Evolutionary conservation across 495 filamentous ascomycete species (phyloP).

Genomic region (Echria macrotheca): DNA sequence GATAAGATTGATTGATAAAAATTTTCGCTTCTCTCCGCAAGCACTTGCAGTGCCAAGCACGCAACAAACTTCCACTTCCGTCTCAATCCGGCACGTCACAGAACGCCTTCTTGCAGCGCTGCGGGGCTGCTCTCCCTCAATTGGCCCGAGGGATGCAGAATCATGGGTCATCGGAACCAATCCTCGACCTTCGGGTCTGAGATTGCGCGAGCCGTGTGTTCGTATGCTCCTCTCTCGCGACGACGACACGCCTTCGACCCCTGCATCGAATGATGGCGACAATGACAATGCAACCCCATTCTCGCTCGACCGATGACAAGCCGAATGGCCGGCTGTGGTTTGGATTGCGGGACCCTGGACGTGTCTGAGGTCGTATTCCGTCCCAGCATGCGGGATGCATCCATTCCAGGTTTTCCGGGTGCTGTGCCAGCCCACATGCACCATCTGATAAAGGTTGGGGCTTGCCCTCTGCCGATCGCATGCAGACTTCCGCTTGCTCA

Average conservation of each 20-base stretch:
- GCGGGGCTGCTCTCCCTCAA: not conserved
- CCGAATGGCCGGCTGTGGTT: not conserved
- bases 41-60: constrained; percentile 2
- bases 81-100: not conserved
- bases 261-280: not conserved
- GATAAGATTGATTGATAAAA: constrained; percentile 19
- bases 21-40: not conserved
- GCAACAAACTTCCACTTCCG: not conserved
- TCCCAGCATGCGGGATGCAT: not conserved
- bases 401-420: not conserved
- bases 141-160: not conserved
- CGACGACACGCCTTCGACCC: not conserved
- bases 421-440: not conserved
- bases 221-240: not conserved
- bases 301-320: not conserved
- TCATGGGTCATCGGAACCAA: not conserved
- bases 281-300: not conserved
- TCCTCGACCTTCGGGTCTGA: not conserved
- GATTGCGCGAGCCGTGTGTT: not conserved
- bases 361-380: not conserved
- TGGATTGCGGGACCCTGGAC: not conserved
- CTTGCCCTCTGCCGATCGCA: not conserved
- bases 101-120: not conserved
- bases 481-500: not conserved
- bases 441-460: constrained; percentile 10